Conservation (phyloP, 2,329 filamentous ascomycete species). For the Pseudodiploospora longispora region DNA sequence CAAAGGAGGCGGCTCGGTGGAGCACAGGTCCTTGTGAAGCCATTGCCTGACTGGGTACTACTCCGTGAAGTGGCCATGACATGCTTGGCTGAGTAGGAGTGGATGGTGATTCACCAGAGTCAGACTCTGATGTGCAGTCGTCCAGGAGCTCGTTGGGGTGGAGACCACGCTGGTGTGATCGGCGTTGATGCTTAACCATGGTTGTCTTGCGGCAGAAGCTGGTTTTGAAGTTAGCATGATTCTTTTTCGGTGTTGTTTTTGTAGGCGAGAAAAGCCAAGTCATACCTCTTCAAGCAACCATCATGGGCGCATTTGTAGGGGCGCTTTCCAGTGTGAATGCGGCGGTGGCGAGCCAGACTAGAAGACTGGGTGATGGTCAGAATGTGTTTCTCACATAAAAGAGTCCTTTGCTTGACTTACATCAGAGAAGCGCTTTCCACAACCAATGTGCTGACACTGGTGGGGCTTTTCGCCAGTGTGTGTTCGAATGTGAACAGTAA, state of each 20-base stretch:
- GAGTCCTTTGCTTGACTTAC: constrained; percentile 33
- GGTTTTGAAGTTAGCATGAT: too few relatives aligned
- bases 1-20: constrained; percentile 47
- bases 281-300: constrained; percentile 54
- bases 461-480: constrained; percentile 68
- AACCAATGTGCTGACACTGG: constrained; percentile 56
- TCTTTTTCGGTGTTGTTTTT: too few relatives aligned
- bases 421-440: constrained; percentile 63
- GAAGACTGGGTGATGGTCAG: constrained; percentile 41
- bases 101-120: constrained; percentile 49
- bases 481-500: constrained; percentile 63
- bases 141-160: constrained; percentile 46
- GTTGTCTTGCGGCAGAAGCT: constrained; percentile 68
- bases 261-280: neutral
- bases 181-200: constrained; percentile 59
- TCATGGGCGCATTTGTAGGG: constrained; percentile 55
- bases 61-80: constrained; percentile 40
- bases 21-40: constrained; percentile 31
- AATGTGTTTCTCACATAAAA: neutral
- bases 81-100: constrained; percentile 48
- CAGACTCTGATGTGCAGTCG: constrained; percentile 49
- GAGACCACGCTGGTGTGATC: constrained; percentile 51
- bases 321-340: constrained; percentile 60
- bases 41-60: constrained; percentile 30
- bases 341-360: constrained; percentile 55